Evolutionary conservation across 371 early-diverging fungal genomes (phyloP), one percentile per base, ranked within the genome.

Genomic region (Sporodiniella umbellata): DNA sequence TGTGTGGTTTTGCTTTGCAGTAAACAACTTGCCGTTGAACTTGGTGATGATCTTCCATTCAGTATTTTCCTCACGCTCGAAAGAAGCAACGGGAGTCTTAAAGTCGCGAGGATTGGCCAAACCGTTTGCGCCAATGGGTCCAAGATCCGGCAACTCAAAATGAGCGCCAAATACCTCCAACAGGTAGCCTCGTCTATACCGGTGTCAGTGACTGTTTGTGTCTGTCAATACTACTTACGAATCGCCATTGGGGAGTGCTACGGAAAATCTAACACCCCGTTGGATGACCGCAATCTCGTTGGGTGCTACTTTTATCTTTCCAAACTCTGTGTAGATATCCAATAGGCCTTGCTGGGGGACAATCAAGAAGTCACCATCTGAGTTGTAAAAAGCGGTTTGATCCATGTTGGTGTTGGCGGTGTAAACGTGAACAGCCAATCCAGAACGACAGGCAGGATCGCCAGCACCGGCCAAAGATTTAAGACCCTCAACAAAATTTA

Each of bases 41-140:
- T 96, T 98, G 58, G 81, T 84, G 31, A 90, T 52, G 19, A 96
- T 84, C 1, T 70, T 58, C 80, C 81, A 93, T 25, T 64, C 66
- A 3, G 46, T 66, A 18, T 67, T 69, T 31, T 80, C 80, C 2
- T 68, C 66, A 44, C 92, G 80, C 30, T 84, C 85, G 68, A 83
- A 96, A 11, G 71, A 66, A 8, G 98, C 98, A 4, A 72, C 64
- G 11, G 98, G 98, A 19, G 90, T 86, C 60, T 86, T 70, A 68
- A 98, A 96, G 65, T 98, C 95, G 51, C 96, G 87, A 12, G 93
- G 87, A 63, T 94, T 93, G 33, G 98, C 98, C 2, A 98, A 83
- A 4, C 96, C 97, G 67, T 96, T 98, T 24, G 98, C 89, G 37
- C 95, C 96, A 45, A 98, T 96, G 8, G 96, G 95, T 0, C 97